These are phyloP conservation scores for Phialemoniopsis sp. DNA, from an alignment of 2,329 filamentous ascomycete species.

Conservation along the genomic window DNA sequence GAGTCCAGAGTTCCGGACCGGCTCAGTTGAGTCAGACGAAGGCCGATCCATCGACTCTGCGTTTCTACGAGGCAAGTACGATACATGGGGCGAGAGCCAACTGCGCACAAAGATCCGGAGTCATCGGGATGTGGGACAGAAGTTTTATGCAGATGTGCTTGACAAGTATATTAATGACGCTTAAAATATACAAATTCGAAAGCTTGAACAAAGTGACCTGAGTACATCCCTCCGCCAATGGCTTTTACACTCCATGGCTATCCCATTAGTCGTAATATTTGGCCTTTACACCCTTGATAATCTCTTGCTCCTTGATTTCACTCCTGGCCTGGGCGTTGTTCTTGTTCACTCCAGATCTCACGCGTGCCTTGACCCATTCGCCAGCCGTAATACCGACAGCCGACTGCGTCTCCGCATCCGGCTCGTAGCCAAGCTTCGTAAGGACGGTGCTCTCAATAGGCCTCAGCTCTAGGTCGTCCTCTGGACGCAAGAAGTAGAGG, in stretches of 20 bases:
- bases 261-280: not conserved
- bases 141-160: conserved; percentile 42
- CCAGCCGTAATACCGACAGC: conserved; percentile 9
- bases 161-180: conserved; percentile 38
- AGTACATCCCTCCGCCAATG: too few relatives aligned
- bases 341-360: not conserved
- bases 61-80: conserved; percentile 43
- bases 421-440: too few relatives aligned
- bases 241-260: conserved; percentile 6
- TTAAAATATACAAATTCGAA: not conserved
- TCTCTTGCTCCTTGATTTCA: too few relatives aligned
- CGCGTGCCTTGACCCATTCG: conserved; percentile 10
- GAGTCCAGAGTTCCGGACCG: not conserved
- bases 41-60: conserved; percentile 38
- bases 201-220: too few relatives aligned
- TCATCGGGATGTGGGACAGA: conserved; percentile 41
- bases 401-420: not conserved
- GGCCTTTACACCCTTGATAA: too few relatives aligned
- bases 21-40: conserved; percentile 24
- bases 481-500: conserved; percentile 44
- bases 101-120: conserved; percentile 49
- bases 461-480: conserved; percentile 29
- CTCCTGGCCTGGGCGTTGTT: not conserved
- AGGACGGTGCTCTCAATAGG: conserved; percentile 32
- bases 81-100: conserved; percentile 52